Evolutionary conservation across 352 stramenopile species (phyloP).

Genomic region (Pythium dissimile): DNA sequence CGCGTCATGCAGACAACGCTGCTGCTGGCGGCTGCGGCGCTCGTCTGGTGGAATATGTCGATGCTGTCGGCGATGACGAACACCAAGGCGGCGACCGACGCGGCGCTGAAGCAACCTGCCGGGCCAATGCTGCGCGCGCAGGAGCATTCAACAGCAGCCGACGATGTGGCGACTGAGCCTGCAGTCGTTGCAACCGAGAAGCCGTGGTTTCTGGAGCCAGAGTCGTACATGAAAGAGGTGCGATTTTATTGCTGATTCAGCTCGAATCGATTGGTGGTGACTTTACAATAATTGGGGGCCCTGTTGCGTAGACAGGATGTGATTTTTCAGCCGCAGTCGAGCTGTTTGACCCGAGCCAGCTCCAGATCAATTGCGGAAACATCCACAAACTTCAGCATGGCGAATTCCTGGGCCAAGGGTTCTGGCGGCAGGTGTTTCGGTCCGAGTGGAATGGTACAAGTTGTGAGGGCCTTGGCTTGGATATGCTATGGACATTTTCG

Average conservation of each 20-base stretch:
- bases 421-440: constrained; percentile 70
- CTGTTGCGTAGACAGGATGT: constrained; percentile 63
- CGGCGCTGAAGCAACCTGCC: neutral
- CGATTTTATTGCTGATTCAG: neutral
- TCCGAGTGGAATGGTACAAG: constrained; percentile 63
- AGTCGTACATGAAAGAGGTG: constrained; percentile 44
- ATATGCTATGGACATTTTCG: too few relatives aligned
- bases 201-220: constrained; percentile 53
- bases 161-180: too few relatives aligned
- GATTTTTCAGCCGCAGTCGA: constrained; percentile 59
- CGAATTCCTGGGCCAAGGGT: constrained; percentile 63
- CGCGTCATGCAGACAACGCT: constrained; percentile 27
- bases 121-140: constrained; percentile 14
- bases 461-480: too few relatives aligned
- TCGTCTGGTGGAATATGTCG: constrained; percentile 58
- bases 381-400: constrained; percentile 44
- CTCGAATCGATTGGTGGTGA: neutral
- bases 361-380: constrained; percentile 72
- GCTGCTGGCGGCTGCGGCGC: constrained; percentile 27
- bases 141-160: neutral
- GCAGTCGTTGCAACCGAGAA: neutral
- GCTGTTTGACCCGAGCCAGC: constrained; percentile 48
- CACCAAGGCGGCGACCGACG: neutral
- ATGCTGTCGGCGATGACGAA: constrained; percentile 32
- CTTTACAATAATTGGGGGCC: too few relatives aligned